phyloP scores from a whole-genome alignment of 805 yeast genomes.

The Danielozyma ontarioensis region DNA sequence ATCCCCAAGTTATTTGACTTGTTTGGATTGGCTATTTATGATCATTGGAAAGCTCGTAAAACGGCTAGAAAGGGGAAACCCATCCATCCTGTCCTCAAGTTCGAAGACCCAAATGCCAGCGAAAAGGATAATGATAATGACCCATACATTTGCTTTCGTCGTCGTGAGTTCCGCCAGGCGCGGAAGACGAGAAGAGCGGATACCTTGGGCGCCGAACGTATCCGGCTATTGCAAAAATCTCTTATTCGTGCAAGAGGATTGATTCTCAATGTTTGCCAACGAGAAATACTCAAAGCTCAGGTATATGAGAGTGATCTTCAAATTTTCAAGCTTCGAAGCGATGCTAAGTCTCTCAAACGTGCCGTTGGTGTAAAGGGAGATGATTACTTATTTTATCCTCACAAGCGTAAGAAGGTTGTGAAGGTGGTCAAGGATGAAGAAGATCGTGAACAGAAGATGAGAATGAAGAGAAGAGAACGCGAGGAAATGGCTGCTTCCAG shows the following conservation, averaged over 20 bases:
- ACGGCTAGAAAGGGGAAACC: conserved; percentile 63
- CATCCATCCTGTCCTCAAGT: conserved; percentile 70
- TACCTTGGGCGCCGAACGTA: conserved; percentile 79
- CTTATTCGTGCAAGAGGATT: conserved; percentile 71
- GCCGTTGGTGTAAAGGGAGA: conserved; percentile 73
- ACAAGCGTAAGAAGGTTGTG: conserved; percentile 57
- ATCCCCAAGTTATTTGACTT: conserved; percentile 43
- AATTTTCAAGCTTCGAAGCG: conserved; percentile 68
- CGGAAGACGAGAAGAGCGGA: conserved; percentile 96
- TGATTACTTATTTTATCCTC: conserved; percentile 76
- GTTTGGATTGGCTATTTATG: conserved; percentile 66
- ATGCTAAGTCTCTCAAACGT: conserved; percentile 70
- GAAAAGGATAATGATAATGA: conserved; percentile 85
- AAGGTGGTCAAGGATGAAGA: conserved; percentile 34
- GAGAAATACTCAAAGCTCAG: conserved; percentile 64
- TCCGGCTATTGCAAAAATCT: conserved; percentile 69
- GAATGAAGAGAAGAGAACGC: conserved; percentile 5
- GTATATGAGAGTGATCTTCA: conserved; percentile 56
- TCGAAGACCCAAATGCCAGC: conserved; percentile 69
- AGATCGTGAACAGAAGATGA: conserved; percentile 10
- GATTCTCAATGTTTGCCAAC: conserved; percentile 61
- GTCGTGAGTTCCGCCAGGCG: conserved; percentile 92
- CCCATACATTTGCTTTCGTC: conserved; percentile 92
- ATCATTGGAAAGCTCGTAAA: conserved; percentile 78
- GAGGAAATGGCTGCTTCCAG: conserved; percentile 6